Evolutionary conservation across 768 basidiomycete genomes (phyloP), one percentile per base, ranked within the genome.

Genomic region (Lentinula guzmanii): DNA sequence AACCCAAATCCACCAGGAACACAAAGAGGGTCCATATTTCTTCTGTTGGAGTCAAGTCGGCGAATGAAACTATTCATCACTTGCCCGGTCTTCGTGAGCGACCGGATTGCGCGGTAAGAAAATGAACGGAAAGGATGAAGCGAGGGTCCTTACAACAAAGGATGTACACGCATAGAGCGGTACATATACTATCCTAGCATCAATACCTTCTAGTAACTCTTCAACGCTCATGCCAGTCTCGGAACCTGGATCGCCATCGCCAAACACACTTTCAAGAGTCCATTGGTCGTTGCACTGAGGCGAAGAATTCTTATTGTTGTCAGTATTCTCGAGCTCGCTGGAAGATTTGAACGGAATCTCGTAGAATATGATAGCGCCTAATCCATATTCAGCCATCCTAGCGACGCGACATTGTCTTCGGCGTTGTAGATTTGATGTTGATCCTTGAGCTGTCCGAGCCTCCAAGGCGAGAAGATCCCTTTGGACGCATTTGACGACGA

Each of bases 161-260:
- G 61, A 62, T 21, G 61, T 62, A 39, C 61, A 57, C 24, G 54
- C 61, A 43, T 62, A 62, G n/a, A 43, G 28, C 34, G 61, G 61
- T 9, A 62, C 24, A 43, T 62, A 62, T 10, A 62, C 61, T 33
- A 62, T 33, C 41, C 34, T 34, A 21, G 9, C 61, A n/a, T 45
- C 28, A 21, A 62, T 45, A n/a, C 34, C 39, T 5, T 62, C 42
- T 31, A 62, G 13, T 11, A 62, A 56, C 31, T 55, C 53, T 21
- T 62, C 61, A 2, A 62, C 34, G 16, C 5, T 15, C 43, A 62
- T 62, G 10, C 61, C 54, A 13, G 18, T 24, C 7, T 43, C 43
- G 5, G 28, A 31, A 4, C 18, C 11, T 5, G 33, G 9, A 34
- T 58, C 42, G 21, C 41, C 28, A 45, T 58, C 35, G 42, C 61